Evolutionary conservation across 2,329 filamentous ascomycete genomes (phyloP), one percentile per base, ranked within the genome.

Genomic region (Nothomitra cinnamomea): DNA sequence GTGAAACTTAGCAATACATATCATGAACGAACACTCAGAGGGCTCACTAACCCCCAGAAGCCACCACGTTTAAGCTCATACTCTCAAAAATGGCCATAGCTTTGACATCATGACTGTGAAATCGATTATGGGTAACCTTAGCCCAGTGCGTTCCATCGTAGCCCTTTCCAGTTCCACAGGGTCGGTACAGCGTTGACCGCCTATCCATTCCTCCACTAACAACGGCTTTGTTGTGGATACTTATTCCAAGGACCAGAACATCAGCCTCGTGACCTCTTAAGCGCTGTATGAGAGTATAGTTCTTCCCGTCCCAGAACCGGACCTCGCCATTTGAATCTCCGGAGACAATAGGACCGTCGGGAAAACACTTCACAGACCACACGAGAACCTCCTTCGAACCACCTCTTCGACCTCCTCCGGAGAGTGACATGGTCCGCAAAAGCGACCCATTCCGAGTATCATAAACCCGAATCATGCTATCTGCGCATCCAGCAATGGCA

Each of bases 21-120:
- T 22, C 32, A 56, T 51, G 35, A 48, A 8, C 52, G 35, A 48
- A 8, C 21, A 24, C 51, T 60, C 51, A 55, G 53, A 43, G 28
- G 12, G n/a, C 49, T 36, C 56, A 65, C 74, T 67, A 72, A 86
- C 88, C 92, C 77, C 92, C 92, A 58, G 90, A 94, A 15, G 94
- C 85, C 10, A 95, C 74, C 54, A 96, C 80, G 62, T 87, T 96
- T 63, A 95, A 78, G 51, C 80, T 80, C 51, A 78, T 81, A 52
- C 83, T 83, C 66, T 98, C 92, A 58, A 90, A 96, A 0, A 86
- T 82, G 35, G 88, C 85, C 79, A 96, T 86, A 1, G 87, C 79
- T 70, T 96, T 96, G 61, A 96, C 88, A 69, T 98, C 92, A 66
- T 96, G 89, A 47, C 83, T 80, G 64, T 98, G 92, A 63, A 90